Evolutionary conservation across 2,329 filamentous ascomycete genomes (phyloP).

Genomic region (Penicillium sp.): DNA sequence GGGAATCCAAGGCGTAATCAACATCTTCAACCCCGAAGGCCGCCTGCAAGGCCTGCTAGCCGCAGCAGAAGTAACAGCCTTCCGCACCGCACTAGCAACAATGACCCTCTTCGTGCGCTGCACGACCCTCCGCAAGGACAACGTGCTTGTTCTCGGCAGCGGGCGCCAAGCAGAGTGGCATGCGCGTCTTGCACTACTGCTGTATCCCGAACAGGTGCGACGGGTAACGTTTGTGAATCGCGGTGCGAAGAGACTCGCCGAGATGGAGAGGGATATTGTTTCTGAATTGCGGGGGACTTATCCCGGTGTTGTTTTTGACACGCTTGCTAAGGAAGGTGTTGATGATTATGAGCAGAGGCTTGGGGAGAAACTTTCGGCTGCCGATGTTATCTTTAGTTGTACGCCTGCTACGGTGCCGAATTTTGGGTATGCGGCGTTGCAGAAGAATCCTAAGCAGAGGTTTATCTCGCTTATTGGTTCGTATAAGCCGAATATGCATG

Average conservation of each 20-base stretch:
- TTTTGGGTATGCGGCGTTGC: conserved; percentile 42
- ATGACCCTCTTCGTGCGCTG: conserved; percentile 62
- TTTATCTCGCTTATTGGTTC: conserved; percentile 56
- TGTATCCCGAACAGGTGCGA: conserved; percentile 46
- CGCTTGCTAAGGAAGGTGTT: conserved; percentile 63
- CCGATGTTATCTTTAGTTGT: conserved; percentile 52
- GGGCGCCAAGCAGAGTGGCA: conserved; percentile 55
- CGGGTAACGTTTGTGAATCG: conserved; percentile 78
- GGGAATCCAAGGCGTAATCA: conserved; percentile 64
- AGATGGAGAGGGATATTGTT: conserved; percentile 36
- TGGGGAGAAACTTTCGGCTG: conserved; percentile 29
- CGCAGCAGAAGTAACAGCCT: conserved; percentile 73
- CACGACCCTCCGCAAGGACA: conserved; percentile 27
- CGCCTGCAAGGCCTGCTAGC: conserved; percentile 67
- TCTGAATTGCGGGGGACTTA: conserved; percentile 37
- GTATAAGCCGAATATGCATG: conserved; percentile 55
- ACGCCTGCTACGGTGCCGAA: conserved; percentile 49
- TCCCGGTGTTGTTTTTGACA: conserved; percentile 34
- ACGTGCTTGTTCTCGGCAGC: conserved; percentile 50
- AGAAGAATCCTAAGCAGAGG: conserved; percentile 36
- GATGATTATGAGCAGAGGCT: conserved; percentile 45
- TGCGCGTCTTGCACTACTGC: conserved; percentile 52
- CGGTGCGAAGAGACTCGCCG: conserved; percentile 57
- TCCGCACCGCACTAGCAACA: conserved; percentile 73
- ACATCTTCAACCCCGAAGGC: conserved; percentile 65